These are phyloP conservation scores for Podospora pseudopauciseta DNA, from an alignment of 495 filamentous ascomycete species.

Conservation along the genomic window DNA sequence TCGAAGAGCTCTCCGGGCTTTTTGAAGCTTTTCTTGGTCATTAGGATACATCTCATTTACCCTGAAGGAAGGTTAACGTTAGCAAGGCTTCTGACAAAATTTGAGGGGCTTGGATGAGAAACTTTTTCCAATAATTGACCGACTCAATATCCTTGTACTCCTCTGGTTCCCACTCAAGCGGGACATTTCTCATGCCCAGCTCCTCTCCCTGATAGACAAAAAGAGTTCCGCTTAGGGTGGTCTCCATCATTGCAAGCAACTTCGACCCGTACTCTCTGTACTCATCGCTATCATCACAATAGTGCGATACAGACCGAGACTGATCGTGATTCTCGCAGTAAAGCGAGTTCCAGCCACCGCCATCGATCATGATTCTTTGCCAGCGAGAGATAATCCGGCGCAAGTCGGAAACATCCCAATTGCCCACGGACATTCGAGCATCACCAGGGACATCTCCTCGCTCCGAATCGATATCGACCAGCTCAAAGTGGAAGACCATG, in stretches of 20 bases:
- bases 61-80: background rate
- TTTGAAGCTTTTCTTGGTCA: background rate
- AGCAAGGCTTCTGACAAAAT: constrained; percentile 44
- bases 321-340: constrained; percentile 77
- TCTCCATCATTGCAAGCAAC: constrained; percentile 48
- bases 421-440: constrained; percentile 12
- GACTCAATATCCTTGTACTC: constrained; percentile 72
- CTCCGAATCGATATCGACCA: constrained; percentile 57
- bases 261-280: constrained; percentile 51
- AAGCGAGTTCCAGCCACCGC: constrained; percentile 67
- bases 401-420: constrained; percentile 52
- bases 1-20: constrained; percentile 41
- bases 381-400: constrained; percentile 59
- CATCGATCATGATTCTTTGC: constrained; percentile 66
- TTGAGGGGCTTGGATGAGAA: constrained; percentile 38
- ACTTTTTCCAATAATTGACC: constrained; percentile 55
- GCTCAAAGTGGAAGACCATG: constrained; percentile 76
- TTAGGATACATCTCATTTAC: background rate
- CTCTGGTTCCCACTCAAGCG: constrained; percentile 58
- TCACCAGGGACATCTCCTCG: constrained; percentile 37
- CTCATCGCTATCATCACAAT: constrained; percentile 45
- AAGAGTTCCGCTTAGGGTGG: constrained; percentile 59
- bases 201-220: constrained; percentile 35
- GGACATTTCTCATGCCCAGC: constrained; percentile 70
- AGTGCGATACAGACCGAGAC: constrained; percentile 60